These are phyloP conservation scores for Scheffersomyces lignosus DNA, from an alignment of 805 yeast genomes.

Conservation along the genomic window DNA sequence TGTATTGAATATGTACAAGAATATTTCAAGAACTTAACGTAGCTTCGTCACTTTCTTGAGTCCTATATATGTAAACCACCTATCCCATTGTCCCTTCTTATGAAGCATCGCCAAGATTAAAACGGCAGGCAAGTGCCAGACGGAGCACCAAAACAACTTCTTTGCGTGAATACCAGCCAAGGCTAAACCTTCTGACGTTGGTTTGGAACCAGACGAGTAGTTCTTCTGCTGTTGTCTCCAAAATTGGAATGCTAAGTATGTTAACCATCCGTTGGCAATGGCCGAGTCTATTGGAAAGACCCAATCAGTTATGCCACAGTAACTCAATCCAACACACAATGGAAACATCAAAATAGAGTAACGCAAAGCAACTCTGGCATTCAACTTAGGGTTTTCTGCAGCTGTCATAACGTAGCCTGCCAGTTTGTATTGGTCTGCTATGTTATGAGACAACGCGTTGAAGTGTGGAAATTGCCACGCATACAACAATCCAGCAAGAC, in stretches of 20 bases:
- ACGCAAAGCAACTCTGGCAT: constrained; percentile 90
- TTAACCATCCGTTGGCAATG: constrained; percentile 81
- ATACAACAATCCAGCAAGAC: constrained; percentile 81
- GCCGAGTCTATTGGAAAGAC: constrained; percentile 80
- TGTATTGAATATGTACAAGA: neutral
- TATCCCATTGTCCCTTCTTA: constrained; percentile 93
- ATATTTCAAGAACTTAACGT: neutral
- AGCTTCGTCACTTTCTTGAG: neutral
- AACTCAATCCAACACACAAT: constrained; percentile 77
- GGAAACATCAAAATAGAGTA: constrained; percentile 95
- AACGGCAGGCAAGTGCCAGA: constrained; percentile 90
- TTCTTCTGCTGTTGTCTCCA: constrained; percentile 80
- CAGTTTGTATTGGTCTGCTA: constrained; percentile 79
- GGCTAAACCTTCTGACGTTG: constrained; percentile 56
- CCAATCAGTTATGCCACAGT: constrained; percentile 80
- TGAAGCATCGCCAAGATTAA: constrained; percentile 90
- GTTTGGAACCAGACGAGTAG: constrained; percentile 43
- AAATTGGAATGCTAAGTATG: constrained; percentile 74
- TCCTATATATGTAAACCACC: constrained; percentile 29
- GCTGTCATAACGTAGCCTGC: constrained; percentile 99
- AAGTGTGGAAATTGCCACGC: constrained; percentile 99
- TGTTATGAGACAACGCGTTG: constrained; percentile 85
- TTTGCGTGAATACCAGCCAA: constrained; percentile 72
- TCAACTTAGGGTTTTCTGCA: constrained; percentile 84
- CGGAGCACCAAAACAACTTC: constrained; percentile 90